A percentile compares a stretch with the other conserved stretches of the same genome.
Evolutionary conservation across 2,329 filamentous ascomycete species (phyloP).

Genomic region (Colletotrichum spinosum): DNA sequence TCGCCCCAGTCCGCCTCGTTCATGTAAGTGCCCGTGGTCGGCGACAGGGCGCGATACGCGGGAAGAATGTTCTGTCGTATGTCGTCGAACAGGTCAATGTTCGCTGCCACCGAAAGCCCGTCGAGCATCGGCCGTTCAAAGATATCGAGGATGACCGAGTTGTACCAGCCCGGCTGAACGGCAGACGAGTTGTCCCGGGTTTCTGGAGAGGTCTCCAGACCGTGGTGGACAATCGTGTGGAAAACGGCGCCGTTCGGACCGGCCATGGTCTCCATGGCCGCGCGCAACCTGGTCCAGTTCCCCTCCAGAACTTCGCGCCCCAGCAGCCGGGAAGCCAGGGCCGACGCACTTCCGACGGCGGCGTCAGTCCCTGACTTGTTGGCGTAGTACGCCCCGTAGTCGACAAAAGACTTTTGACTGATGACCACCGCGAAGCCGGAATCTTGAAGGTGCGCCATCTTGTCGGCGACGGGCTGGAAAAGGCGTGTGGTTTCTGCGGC

Average conservation of each 20-base stretch:
- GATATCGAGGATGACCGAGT: constrained; percentile 45
- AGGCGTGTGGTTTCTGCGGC: background rate
- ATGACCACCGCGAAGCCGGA: constrained; percentile 8
- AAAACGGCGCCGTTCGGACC: constrained; percentile 3
- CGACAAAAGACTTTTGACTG: constrained; percentile 3
- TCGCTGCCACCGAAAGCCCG: constrained; percentile 1
- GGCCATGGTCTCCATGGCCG: constrained; percentile 17
- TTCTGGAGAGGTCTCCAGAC: constrained; percentile 10
- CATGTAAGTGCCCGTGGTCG: constrained; percentile 54
- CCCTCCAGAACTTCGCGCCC: constrained; percentile 7
- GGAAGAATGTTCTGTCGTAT: constrained; percentile 17
- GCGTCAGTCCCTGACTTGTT: constrained; percentile 8
- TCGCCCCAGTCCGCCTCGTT: constrained; percentile 58
- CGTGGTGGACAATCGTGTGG: constrained; percentile 23
- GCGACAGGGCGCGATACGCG: constrained; percentile 8
- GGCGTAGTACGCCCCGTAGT: constrained; percentile 14
- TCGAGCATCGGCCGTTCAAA: constrained; percentile 55
- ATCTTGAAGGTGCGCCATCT: background rate
- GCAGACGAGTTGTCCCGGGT: constrained; percentile 1
- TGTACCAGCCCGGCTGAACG: constrained; percentile 21
- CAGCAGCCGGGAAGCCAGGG: constrained; percentile 12
- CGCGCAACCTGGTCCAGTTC: background rate
- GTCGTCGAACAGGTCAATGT: constrained; percentile 10
- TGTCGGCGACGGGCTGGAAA: constrained; percentile 10
- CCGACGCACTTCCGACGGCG: background rate